Evolutionary conservation across 2,329 filamentous ascomycete species (phyloP).

Genomic region (Nigrograna mackinnonii): DNA sequence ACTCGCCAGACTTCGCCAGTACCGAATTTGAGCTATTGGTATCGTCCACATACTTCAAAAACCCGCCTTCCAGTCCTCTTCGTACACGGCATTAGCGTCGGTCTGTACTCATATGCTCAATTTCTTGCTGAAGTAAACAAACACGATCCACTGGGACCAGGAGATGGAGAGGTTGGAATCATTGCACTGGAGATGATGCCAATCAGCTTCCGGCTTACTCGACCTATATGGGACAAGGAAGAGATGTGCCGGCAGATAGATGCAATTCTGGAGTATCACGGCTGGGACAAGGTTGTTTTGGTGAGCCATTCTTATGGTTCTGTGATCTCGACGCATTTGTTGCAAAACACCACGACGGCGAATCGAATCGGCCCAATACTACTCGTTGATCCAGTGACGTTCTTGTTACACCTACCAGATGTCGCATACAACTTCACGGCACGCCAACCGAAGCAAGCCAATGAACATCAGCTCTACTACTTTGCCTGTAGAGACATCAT

Average conservation of each 20-base stretch:
- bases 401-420: slow-evolving; percentile 69
- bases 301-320: slow-evolving; percentile 67
- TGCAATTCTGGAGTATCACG: slow-evolving; percentile 60
- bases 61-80: slow-evolving; percentile 65
- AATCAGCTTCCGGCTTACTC: slow-evolving; percentile 65
- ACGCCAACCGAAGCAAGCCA: slow-evolving; percentile 50
- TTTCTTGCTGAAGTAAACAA: slow-evolving; percentile 60
- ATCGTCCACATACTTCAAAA: slow-evolving; percentile 64
- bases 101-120: slow-evolving; percentile 63
- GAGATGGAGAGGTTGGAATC: slow-evolving; percentile 60
- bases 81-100: slow-evolving; percentile 72
- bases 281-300: slow-evolving; percentile 62
- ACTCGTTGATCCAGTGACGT: slow-evolving; percentile 66
- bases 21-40: slow-evolving; percentile 64
- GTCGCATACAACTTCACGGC: slow-evolving; percentile 70
- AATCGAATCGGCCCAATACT: slow-evolving; percentile 53
- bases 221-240: slow-evolving; percentile 53
- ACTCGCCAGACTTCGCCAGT: slow-evolving; percentile 53
- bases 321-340: slow-evolving; percentile 64
- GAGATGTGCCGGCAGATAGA: slow-evolving; percentile 62
- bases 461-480: slow-evolving; percentile 72
- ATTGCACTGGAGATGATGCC: slow-evolving; percentile 69
- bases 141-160: slow-evolving; percentile 19
- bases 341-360: slow-evolving; percentile 53
- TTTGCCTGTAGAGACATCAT: slow-evolving; percentile 71